These are phyloP conservation scores for Suhomyces emberorum DNA, from an alignment of 805 yeast genomes.

Conservation along the genomic window DNA sequence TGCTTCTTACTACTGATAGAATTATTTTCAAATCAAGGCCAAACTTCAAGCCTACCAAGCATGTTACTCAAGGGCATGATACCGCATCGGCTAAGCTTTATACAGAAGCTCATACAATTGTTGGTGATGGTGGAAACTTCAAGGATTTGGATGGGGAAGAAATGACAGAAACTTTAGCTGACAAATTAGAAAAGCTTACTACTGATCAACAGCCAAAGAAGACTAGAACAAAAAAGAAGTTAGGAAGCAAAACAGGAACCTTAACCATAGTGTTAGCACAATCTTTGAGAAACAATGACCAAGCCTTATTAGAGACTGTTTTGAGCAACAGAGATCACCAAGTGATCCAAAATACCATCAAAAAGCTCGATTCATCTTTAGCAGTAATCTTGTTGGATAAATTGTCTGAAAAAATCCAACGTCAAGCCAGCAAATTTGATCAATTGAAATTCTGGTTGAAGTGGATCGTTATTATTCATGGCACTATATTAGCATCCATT, in stretches of 20 bases:
- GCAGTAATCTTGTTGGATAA: conserved; percentile 51
- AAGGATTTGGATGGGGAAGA: conserved; percentile 48
- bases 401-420: conserved; percentile 49
- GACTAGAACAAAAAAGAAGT: conserved; percentile 39
- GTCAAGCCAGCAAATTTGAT: conserved; percentile 49
- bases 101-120: conserved; percentile 57
- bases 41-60: conserved; percentile 36
- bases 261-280: conserved; percentile 83
- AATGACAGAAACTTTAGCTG: conserved; percentile 50
- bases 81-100: conserved; percentile 53
- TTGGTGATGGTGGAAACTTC: conserved; percentile 63
- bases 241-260: conserved; percentile 55
- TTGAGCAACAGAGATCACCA: conserved; percentile 52
- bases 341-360: conserved; percentile 48
- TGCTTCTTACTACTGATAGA: conserved; percentile 20
- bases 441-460: conserved; percentile 54
- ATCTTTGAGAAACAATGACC: conserved; percentile 85
- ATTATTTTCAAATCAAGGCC: conserved; percentile 39
- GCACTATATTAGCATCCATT: conserved; percentile 45
- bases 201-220: conserved; percentile 21
- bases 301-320: conserved; percentile 79
- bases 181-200: conserved; percentile 42
- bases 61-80: conserved; percentile 48
- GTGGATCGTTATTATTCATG: conserved; percentile 54
- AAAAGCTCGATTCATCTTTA: conserved; percentile 46